These are phyloP conservation scores for Crithidia bombi DNA, from an alignment of 208 protist species.

Conservation along the genomic window DNA sequence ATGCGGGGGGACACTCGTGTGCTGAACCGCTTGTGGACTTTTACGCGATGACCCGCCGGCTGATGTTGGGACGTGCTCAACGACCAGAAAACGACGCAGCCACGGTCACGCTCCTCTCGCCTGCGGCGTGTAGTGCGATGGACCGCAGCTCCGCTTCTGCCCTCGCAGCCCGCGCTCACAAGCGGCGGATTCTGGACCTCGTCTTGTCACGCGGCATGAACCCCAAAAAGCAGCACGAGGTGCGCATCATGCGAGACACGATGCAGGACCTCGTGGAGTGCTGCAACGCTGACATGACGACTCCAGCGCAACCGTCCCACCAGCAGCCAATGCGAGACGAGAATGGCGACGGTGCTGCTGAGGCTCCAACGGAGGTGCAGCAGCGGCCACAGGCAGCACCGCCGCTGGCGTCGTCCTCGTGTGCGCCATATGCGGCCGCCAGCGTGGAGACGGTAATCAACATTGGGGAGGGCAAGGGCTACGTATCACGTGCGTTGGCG, in stretches of 20 bases:
- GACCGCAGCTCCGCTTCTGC: background rate
- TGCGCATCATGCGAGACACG: constrained; percentile 74
- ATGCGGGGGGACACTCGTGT: no score
- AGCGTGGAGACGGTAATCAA: constrained; percentile 80
- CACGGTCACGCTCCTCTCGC: constrained; percentile 38
- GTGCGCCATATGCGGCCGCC: no score
- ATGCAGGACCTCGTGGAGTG: constrained; percentile 62
- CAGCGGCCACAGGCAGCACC: background rate
- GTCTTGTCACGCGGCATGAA: constrained; percentile 80
- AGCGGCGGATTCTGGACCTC: constrained; percentile 48
- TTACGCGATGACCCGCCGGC: constrained; percentile 26
- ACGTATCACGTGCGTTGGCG: constrained; percentile 81
- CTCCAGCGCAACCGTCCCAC: no score
- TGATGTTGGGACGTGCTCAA: constrained; percentile 45
- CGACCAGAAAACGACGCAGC: constrained; percentile 55
- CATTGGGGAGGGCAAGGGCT: constrained; percentile 92
- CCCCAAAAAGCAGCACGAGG: constrained; percentile 90
- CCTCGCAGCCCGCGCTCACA: constrained; percentile 7
- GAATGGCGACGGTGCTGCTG: background rate
- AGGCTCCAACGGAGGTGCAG: background rate
- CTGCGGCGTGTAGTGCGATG: background rate
- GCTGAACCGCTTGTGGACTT: no score
- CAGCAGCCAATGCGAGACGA: background rate
- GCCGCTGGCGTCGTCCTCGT: background rate
- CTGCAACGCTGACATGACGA: constrained; percentile 30